Evolutionary conservation across 1,139 yeast genomes (phyloP).

Genomic region (Pichia sp.): DNA sequence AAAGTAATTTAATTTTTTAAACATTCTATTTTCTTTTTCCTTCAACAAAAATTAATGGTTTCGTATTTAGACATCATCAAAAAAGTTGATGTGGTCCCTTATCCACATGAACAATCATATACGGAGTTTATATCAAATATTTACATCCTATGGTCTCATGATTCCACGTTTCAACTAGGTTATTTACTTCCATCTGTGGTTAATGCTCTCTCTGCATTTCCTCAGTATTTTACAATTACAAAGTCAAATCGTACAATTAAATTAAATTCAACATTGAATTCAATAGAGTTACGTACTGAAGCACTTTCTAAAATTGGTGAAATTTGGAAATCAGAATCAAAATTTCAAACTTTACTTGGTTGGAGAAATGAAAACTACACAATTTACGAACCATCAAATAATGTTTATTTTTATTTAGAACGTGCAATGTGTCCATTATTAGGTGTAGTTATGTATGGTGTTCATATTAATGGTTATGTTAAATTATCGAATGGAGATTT

Average conservation of each 20-base stretch:
- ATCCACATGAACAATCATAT: conserved; percentile 26
- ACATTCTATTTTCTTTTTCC: no score
- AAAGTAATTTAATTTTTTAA: no score
- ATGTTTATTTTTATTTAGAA: conserved; percentile 65
- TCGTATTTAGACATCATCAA: conserved; percentile 33
- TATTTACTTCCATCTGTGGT: conserved; percentile 45
- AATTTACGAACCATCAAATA: conserved; percentile 49
- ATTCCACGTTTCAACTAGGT: conserved; percentile 45
- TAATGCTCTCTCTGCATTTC: conserved; percentile 29
- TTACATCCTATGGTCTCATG: conserved; percentile 45
- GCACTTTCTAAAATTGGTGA: conserved; percentile 41
- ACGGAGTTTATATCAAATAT: conserved; percentile 23
- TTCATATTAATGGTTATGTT: conserved; percentile 76
- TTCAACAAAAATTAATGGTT: conserved; percentile 2
- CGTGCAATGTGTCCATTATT: conserved; percentile 74
- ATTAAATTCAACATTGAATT: conserved; percentile 35
- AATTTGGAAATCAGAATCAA: conserved; percentile 35
- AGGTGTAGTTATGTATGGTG: conserved; percentile 88
- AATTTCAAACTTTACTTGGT: conserved; percentile 49
- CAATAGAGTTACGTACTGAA: conserved; percentile 42
- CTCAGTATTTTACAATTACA: conserved; percentile 35
- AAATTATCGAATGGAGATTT: conserved; percentile 37
- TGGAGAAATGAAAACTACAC: conserved; percentile 88
- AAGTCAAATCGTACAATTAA: conserved; percentile 30
- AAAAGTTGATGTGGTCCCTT: conserved; percentile 47